Percentiles rank a stretch among this genome's conserved stretches.
These are phyloP conservation scores for Russula sp. DNA, from an alignment of 768 basidiomycete species.

Conservation along the genomic window DNA sequence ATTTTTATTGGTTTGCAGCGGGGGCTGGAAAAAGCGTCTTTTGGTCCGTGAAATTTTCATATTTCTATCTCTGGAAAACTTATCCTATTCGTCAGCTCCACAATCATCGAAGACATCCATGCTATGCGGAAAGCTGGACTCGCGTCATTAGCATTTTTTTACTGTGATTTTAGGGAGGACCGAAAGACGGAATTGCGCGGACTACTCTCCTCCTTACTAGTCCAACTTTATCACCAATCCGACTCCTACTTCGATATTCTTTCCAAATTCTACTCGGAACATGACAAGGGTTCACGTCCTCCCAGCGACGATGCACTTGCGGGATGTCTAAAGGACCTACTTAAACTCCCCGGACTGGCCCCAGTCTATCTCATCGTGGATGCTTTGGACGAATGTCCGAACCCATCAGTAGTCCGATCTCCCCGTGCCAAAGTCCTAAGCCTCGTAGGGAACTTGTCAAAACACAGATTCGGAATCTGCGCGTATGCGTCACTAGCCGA, in stretches of 20 bases:
- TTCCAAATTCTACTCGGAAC: neutral
- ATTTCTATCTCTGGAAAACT: neutral
- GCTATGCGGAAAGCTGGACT: neutral
- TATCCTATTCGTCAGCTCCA: neutral
- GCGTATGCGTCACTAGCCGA: neutral
- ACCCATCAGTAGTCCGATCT: neutral
- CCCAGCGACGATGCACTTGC: neutral
- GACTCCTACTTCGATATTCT: neutral
- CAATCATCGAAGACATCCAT: neutral
- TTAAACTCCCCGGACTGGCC: neutral
- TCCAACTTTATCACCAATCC: neutral
- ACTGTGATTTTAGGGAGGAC: neutral
- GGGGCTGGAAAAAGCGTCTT: neutral
- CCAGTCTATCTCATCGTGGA: neutral
- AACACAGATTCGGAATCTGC: neutral
- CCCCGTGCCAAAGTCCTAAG: neutral
- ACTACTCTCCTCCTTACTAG: neutral
- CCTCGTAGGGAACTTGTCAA: neutral
- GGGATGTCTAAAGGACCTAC: neutral
- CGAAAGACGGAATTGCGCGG: neutral
- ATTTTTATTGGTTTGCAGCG: neutral
- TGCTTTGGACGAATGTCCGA: neutral
- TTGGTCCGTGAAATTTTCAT: neutral
- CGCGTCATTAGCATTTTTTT: neutral
- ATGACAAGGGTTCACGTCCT: neutral